Base-by-base conservation (phyloP, 192 early-diverging fungal genomes). In the Linnemannia elongata region DNA sequence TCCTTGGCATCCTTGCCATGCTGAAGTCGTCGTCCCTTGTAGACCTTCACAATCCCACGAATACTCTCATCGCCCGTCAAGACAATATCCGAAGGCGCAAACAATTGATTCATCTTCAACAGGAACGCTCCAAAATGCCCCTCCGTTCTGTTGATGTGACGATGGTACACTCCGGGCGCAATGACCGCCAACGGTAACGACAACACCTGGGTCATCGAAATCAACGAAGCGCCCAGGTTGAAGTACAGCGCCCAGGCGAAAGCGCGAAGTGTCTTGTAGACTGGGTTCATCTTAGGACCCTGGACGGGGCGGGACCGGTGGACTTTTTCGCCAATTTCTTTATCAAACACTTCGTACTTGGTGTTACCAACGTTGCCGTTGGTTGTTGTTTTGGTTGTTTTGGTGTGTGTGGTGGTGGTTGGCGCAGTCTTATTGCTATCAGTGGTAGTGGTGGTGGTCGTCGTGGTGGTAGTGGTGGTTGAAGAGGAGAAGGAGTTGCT, bases 41-140 rank as follows among this genome's bases (percentile, higher is more conserved):
- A 76, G 17, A 76, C 80, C 52, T 83, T 83, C 20, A 82, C 66
- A 35, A 89, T 55, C n/a, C 78, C 83, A 76, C 74, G 42, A 22
- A 89, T 70, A 68, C 83, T 85, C 49, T 87, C 72, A 70, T 93
- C 93, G 1, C 88, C 77, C 5, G 91, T 90, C 17, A 93, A 57
- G 0, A 92, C 68, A 44, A 93, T 63, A 39, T 89, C 81, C 30
- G 90, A 82, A 1, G 93, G 91, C 45, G 91, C 90, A 74, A 93
- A 92, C 6, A 88, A 88, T 42, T 92, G 88, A 44, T 89, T 90
- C 44, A 91, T 82, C 63, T 82, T 83, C 27, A 93, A 79, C n/a
- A 93, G 27, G 54, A 89, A 79, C 18, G 84, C 83, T 57, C 89
- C 89, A 81, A 88, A 90, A 41, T 84, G 85, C n/a, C 75, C 84